phyloP scores from a whole-genome alignment of 345 rosid species.

The Limnanthes douglasii region DNA sequence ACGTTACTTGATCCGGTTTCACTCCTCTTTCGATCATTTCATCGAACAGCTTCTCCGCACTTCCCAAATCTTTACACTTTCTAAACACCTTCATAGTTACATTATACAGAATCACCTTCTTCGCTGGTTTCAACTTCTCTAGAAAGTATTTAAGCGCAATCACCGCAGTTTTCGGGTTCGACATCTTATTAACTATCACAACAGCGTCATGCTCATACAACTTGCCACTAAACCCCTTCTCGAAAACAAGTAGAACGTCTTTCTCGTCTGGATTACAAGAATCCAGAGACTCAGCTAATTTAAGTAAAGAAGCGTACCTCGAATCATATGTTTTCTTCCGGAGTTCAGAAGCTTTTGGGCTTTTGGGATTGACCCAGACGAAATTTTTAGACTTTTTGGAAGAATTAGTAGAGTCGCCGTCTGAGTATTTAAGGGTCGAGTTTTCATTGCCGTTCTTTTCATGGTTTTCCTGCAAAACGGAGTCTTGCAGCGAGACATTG shows the following conservation, averaged over 20 bases:
- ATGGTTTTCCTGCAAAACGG: conserved; percentile 15
- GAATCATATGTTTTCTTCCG: conserved; percentile 45
- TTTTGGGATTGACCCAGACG: conserved; percentile 79
- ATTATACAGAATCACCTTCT: conserved; percentile 57
- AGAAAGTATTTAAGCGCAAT: conserved; percentile 38
- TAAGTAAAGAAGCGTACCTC: conserved; percentile 58
- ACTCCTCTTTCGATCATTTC: conserved; percentile 64
- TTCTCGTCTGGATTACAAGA: conserved; percentile 22
- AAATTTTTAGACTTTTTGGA: conserved; percentile 23
- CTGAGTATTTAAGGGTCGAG: conserved; percentile 13
- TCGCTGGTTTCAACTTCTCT: conserved; percentile 22
- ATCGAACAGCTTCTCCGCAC: conserved; percentile 54
- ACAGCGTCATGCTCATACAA: conserved; percentile 71
- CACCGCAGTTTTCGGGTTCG: conserved; percentile 43
- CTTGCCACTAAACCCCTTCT: conserved; percentile 30
- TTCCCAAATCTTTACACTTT: conserved; percentile 44
- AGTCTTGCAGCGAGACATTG: conserved; percentile 39
- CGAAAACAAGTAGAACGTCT: conserved; percentile 26
- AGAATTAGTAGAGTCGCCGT: conserved; percentile 7
- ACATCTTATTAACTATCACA: conserved; percentile 67
- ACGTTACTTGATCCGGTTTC: conserved; percentile 59
- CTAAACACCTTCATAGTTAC: conserved; percentile 65
- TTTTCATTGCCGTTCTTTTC: not conserved
- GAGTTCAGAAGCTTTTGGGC: conserved; percentile 64
- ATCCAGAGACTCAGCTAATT: conserved; percentile 46